phyloP scores from a whole-genome alignment of 352 stramenopile genomes.

The Phytophthora ohioensis region DNA sequence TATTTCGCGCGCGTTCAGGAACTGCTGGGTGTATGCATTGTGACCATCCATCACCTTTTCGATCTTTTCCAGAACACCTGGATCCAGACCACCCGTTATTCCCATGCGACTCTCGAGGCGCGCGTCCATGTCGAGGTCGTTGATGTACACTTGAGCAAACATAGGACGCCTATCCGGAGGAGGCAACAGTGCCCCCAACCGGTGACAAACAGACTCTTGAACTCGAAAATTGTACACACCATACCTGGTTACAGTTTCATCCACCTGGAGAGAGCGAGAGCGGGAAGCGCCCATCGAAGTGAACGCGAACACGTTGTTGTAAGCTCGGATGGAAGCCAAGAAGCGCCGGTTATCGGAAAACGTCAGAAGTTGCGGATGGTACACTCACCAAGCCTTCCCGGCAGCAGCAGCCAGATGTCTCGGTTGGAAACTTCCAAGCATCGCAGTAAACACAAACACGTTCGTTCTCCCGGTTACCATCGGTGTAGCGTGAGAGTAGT shows the following conservation, averaged over 20 bases:
- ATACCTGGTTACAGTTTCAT: background rate
- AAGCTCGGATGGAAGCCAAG: constrained; percentile 7
- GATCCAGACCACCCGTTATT: constrained; percentile 1
- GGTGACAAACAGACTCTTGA: constrained; percentile 5
- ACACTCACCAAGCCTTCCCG: background rate
- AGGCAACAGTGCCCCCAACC: constrained; percentile 1
- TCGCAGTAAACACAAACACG: background rate
- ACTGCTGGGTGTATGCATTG: constrained; percentile 14
- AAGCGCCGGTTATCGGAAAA: background rate
- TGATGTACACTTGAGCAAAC: constrained; percentile 28
- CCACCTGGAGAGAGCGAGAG: background rate
- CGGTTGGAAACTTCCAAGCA: background rate
- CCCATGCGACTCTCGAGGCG: background rate
- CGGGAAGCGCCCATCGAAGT: constrained; percentile 1
- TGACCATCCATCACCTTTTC: constrained; percentile 6
- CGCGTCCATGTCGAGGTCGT: background rate
- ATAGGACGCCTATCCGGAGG: background rate
- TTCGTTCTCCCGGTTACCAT: background rate
- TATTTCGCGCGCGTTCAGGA: background rate
- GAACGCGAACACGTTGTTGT: constrained; percentile 31
- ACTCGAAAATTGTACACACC: constrained; percentile 10
- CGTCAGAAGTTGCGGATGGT: background rate
- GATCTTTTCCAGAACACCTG: background rate
- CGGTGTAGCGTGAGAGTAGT: background rate
- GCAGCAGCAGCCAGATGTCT: background rate